Conservation (phyloP, 2,329 filamentous ascomycete genomes). For the Elsinoe fawcettii region DNA sequence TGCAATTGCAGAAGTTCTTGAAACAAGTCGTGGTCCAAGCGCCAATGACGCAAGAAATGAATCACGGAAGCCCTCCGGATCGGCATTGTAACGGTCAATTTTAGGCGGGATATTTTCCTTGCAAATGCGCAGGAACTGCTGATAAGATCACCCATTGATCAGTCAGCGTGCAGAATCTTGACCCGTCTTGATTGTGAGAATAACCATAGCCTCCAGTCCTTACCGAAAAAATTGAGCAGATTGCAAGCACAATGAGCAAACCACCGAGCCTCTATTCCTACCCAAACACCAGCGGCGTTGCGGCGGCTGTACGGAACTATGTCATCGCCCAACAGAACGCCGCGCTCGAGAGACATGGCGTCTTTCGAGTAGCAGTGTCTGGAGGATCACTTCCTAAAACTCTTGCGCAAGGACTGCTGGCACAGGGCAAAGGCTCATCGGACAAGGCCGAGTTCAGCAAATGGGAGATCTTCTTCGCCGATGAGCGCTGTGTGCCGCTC, state of each 20-base stretch:
- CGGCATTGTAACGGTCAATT: background rate
- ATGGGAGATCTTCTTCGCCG: slow-evolving; percentile 98
- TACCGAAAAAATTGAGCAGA: background rate
- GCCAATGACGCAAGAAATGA: slow-evolving; percentile 1
- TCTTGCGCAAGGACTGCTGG: slow-evolving; percentile 74
- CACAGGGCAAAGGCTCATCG: slow-evolving; percentile 36
- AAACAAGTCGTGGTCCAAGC: slow-evolving; percentile 4
- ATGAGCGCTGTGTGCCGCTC: slow-evolving; percentile 89
- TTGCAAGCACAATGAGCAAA: slow-evolving; percentile 27
- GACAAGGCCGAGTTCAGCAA: slow-evolving; percentile 69
- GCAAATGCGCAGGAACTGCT: background rate
- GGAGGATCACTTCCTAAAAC: slow-evolving; percentile 87
- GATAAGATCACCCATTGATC: slow-evolving; percentile 11
- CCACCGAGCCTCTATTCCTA: slow-evolving; percentile 69
- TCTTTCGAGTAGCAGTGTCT: slow-evolving; percentile 87
- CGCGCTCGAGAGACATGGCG: slow-evolving; percentile 69
- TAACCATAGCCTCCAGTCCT: background rate
- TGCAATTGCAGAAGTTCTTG: background rate
- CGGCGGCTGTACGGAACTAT: slow-evolving; percentile 70
- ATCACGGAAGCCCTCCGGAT: slow-evolving; percentile 6
- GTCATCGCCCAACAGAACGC: slow-evolving; percentile 73
- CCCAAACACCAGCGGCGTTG: slow-evolving; percentile 62
- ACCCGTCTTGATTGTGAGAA: background rate
- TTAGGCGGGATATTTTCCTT: slow-evolving; percentile 9
- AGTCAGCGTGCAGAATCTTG: background rate